Percentiles rank a stretch among this genome's conserved stretches.
Conservation (phyloP, 257 asterid genomes). For the Primulina tabacum region DNA sequence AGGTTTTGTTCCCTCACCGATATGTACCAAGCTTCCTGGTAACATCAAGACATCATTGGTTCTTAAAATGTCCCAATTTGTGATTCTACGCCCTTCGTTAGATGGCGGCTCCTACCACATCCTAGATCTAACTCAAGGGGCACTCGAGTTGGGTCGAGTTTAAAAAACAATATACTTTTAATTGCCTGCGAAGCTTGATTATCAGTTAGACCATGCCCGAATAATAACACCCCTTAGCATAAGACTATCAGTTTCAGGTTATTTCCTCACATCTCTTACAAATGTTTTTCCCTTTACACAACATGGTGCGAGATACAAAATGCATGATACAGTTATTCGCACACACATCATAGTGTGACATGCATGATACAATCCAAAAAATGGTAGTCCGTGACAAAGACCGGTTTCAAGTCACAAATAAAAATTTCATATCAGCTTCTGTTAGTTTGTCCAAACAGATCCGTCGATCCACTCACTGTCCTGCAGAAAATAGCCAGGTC, state of each 20-base stretch:
- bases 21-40: neutral
- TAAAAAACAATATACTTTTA: too few relatives aligned
- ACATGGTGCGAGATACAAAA: neutral
- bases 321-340: neutral
- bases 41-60: neutral
- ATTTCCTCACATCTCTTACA: neutral
- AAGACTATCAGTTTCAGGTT: neutral
- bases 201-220: neutral
- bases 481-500: slow-evolving; percentile 38
- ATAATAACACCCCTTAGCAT: neutral
- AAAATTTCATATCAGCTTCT: slow-evolving; percentile 73
- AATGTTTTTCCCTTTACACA: neutral
- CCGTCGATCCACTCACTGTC: slow-evolving; percentile 84
- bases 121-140: too few relatives aligned
- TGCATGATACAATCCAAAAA: too few relatives aligned
- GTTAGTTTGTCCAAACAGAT: slow-evolving; percentile 75
- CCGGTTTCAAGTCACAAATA: neutral
- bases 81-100: too few relatives aligned
- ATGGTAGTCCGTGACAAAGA: too few relatives aligned
- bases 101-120: too few relatives aligned
- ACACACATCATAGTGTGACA: neutral
- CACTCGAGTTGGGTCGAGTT: too few relatives aligned
- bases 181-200: too few relatives aligned
- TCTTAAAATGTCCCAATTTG: too few relatives aligned
- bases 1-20: slow-evolving; percentile 23